These are phyloP conservation scores for Fragaria iinumae DNA, from an alignment of 306 rosid genomes.

Conservation along the genomic window DNA sequence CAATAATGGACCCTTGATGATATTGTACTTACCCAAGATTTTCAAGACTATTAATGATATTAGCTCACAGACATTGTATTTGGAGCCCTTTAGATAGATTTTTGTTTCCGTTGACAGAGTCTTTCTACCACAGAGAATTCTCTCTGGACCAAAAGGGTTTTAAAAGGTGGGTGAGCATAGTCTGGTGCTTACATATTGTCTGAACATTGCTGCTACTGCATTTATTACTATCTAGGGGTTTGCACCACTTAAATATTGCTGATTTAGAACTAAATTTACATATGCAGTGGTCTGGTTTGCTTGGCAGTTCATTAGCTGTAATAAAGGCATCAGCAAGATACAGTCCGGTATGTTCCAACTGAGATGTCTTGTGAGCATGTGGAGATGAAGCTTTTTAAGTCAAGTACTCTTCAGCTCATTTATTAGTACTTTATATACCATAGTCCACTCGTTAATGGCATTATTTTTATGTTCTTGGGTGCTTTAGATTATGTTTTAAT, in stretches of 20 bases:
- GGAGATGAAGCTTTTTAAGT: not conserved
- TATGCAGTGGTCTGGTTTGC: slow-evolving; percentile 83
- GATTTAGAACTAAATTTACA: slow-evolving; percentile 22
- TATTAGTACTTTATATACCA: too few species aligned
- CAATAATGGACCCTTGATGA: not conserved
- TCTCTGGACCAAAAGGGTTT: too few species aligned
- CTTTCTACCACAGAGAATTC: too few species aligned
- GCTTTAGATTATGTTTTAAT: too few species aligned
- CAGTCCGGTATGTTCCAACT: slow-evolving; percentile 60
- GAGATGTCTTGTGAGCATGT: slow-evolving; percentile 13
- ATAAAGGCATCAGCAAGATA: slow-evolving; percentile 81
- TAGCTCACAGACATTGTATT: not conserved
- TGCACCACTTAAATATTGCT: slow-evolving; percentile 11
- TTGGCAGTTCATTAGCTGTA: slow-evolving; percentile 80
- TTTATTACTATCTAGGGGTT: not conserved
- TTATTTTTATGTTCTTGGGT: too few species aligned
- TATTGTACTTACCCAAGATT: not conserved
- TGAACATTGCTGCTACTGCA: too few species aligned
- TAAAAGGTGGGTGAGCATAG: too few species aligned
- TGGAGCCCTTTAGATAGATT: not conserved
- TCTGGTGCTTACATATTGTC: too few species aligned
- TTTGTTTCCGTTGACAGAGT: too few species aligned
- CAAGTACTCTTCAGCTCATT: not conserved
- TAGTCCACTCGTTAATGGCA: too few species aligned
- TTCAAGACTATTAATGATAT: too few species aligned